phyloP scores from a whole-genome alignment of 2,329 filamentous ascomycete genomes.

The Cytospora schulzeri region DNA sequence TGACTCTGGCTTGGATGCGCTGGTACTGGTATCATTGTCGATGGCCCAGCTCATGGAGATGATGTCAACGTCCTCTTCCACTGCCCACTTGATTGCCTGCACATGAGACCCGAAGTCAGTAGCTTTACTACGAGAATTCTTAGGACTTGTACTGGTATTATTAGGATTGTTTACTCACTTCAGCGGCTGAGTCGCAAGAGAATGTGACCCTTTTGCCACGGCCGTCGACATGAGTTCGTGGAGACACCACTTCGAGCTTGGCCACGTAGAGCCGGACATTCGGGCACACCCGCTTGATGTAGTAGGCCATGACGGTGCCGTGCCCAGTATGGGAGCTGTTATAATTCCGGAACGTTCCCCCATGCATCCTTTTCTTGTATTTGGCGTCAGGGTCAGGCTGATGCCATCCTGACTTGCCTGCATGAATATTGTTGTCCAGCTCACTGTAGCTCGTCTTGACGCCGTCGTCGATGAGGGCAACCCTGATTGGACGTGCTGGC shows the following conservation, averaged over 20 bases:
- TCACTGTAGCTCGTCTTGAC: not conserved
- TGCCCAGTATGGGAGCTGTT: not conserved
- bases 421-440: not conserved
- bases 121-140: too few species aligned
- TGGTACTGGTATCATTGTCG: not conserved
- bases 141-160: too few species aligned
- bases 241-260: not conserved
- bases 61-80: constrained; percentile 12
- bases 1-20: not conserved
- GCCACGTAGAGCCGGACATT: not conserved
- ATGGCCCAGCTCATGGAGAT: constrained; percentile 25
- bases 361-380: not conserved
- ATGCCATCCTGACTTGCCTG: not conserved
- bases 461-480: not conserved
- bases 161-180: not conserved
- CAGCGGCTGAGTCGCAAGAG: not conserved
- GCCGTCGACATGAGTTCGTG: not conserved
- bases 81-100: constrained; percentile 18
- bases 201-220: not conserved
- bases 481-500: not conserved
- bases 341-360: not conserved
- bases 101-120: too few species aligned
- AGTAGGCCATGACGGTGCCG: not conserved
- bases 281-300: not conserved
- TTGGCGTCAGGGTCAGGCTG: not conserved